Base-by-base conservation (phyloP, 176 grass and related monocot genomes). In the Eleusine indica region DNA sequence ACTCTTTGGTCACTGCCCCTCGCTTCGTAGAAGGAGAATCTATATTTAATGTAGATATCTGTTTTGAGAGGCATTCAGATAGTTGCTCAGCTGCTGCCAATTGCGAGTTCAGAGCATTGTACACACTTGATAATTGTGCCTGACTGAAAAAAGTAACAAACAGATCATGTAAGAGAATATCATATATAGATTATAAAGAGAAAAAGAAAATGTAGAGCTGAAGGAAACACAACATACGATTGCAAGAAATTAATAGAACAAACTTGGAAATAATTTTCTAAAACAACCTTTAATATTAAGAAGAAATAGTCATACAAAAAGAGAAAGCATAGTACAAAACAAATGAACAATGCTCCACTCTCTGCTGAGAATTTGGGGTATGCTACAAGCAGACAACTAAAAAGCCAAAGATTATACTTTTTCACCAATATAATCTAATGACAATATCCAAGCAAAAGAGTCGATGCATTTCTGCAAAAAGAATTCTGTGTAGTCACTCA, bases 21-120 rank as follows among this genome's bases (percentile, higher is more conserved):
- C 61, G 73, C 58, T 80, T 92, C 53, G 82, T 90, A 87, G 85
- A 73, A 83, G 90, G 78, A 86, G 89, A 86, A 63, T 80, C 86
- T 76, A 98, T 91, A 80, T 93, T 91, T 76, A 98, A 87, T 49
- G 38, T 80, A 73, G 89, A 76, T 86, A 98, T 93, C 85, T 98
- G 96, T 67, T 88, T 98, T 54, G 91, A 81, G 51, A 98, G 90
- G 85, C 82, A 88, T 71, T 95, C 90, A 87, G 96, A 95, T 42
- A 98, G 83, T 84, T 95, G 91, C 65, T 98, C 96, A 25, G 96
- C 96, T 75, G 91, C 87, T 67, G 91, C 91, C 78, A 98, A 90
- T 87, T 98, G 96, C 0, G 91, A 95, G 75, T 98, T 98, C 81
- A 95, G 73, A 75, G 91, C 90, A 79, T 88, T 98, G 81, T 93